Evolutionary conservation across 2,329 filamentous ascomycete species (phyloP).

Genomic region (Lasiodiplodia sp.): DNA sequence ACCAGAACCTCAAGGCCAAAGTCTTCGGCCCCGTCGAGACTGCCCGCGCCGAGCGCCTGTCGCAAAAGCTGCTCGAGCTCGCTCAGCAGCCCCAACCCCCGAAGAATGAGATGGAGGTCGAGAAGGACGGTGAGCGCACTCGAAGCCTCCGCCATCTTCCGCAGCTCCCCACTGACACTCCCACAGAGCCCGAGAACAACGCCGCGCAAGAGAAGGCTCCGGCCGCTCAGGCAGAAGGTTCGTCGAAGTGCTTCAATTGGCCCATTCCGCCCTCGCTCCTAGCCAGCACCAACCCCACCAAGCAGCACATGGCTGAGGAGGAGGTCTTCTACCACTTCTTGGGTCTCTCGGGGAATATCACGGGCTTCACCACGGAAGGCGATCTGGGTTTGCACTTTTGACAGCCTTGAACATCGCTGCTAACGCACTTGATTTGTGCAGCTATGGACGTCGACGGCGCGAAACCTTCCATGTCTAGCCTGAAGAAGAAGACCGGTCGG

Average conservation of each 20-base stretch:
- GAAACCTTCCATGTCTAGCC: constrained; percentile 33
- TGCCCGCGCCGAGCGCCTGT: constrained; percentile 81
- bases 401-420: constrained; percentile 43
- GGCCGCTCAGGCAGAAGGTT: constrained; percentile 33
- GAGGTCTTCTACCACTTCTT: constrained; percentile 47
- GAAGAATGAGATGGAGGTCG: constrained; percentile 50
- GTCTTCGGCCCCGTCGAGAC: constrained; percentile 85
- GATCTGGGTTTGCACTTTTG: constrained; percentile 46
- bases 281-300: constrained; percentile 19
- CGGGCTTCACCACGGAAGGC: constrained; percentile 47
- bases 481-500: constrained; percentile 44
- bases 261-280: constrained; percentile 30
- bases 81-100: constrained; percentile 76
- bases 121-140: constrained; percentile 35
- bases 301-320: constrained; percentile 33
- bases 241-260: constrained; percentile 31
- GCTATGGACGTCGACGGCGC: constrained; percentile 51
- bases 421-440: constrained; percentile 38
- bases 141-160: neutral
- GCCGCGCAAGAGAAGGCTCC: constrained; percentile 22
- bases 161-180: constrained; percentile 13
- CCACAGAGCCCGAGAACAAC: constrained; percentile 24
- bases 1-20: constrained; percentile 76
- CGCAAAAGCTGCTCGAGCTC: constrained; percentile 83
- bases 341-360: constrained; percentile 49